Conservation (phyloP, 441 rosid genomes). For the Kokia cookei region DNA sequence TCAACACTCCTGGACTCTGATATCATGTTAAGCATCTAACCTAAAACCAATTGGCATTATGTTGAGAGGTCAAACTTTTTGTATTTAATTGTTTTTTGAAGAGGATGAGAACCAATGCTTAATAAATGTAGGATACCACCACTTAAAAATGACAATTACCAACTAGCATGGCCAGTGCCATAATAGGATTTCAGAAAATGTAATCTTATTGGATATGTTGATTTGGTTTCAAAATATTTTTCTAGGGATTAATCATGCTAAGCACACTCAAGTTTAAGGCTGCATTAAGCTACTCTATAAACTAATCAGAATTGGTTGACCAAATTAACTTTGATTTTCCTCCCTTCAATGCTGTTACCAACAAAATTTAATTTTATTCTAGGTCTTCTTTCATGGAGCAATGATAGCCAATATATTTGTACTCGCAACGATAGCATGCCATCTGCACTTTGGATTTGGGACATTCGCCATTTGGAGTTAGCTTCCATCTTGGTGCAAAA, state of each 20-base stretch:
- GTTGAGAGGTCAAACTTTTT: neutral
- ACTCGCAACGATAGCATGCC: slow-evolving; percentile 95
- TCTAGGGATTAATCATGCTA: neutral
- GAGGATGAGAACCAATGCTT: neutral
- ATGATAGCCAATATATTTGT: slow-evolving; percentile 75
- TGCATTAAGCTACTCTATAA: neutral
- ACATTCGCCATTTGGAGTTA: slow-evolving; percentile 69
- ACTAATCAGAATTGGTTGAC: neutral
- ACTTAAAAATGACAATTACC: neutral
- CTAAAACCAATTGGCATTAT: neutral
- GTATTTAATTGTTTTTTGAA: too few species aligned
- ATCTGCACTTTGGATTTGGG: slow-evolving; percentile 92
- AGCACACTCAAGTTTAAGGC: neutral
- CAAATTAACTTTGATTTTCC: slow-evolving; percentile 8
- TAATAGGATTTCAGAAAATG: neutral
- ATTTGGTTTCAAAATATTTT: neutral
- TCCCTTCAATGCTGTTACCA: neutral
- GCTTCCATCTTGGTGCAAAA: slow-evolving; percentile 90
- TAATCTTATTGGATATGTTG: neutral
- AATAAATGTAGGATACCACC: neutral
- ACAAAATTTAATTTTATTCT: slow-evolving; percentile 2
- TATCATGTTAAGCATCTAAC: neutral
- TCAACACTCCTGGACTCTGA: neutral
- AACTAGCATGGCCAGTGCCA: neutral
- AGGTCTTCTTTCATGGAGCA: slow-evolving; percentile 97